phyloP scores from a whole-genome alignment of 2,329 filamentous ascomycete species.

The Microcera coccophila region DNA sequence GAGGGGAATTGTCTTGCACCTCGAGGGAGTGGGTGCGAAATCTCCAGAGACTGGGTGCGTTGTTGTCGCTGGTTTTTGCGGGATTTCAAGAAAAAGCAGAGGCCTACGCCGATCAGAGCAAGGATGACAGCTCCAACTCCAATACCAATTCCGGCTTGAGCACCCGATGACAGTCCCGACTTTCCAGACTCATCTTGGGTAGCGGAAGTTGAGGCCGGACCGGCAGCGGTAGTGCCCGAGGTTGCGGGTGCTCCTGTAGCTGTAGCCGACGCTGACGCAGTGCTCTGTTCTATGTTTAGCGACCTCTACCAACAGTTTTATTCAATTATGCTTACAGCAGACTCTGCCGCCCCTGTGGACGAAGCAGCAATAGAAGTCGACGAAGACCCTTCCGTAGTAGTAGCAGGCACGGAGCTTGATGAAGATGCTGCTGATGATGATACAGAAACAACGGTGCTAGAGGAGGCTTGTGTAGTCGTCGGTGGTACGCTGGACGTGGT shows the following conservation, averaged over 20 bases:
- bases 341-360: slow-evolving; percentile 1
- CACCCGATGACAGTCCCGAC: slow-evolving; percentile 30
- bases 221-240: slow-evolving; percentile 11
- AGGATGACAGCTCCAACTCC: slow-evolving; percentile 42
- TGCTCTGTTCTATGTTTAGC: slow-evolving; percentile 11
- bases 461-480: not conserved
- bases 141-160: slow-evolving; percentile 48
- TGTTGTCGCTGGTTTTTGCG: slow-evolving; percentile 30
- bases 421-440: not conserved
- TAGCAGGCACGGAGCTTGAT: not conserved
- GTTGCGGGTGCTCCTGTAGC: slow-evolving; percentile 10
- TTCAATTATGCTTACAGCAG: slow-evolving; percentile 15
- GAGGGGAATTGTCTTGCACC: slow-evolving; percentile 39
- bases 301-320: not conserved
- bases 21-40: slow-evolving; percentile 50
- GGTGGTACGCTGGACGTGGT: not conserved
- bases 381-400: not conserved
- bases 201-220: slow-evolving; percentile 12
- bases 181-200: slow-evolving; percentile 14
- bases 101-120: slow-evolving; percentile 36
- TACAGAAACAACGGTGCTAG: not conserved
- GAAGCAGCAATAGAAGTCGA: not conserved
- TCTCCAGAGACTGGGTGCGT: slow-evolving; percentile 36
- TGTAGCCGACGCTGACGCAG: not conserved
- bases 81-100: slow-evolving; percentile 32